Evolutionary conservation across 331 rosid species (phyloP).

Genomic region (Quercus phellos): DNA sequence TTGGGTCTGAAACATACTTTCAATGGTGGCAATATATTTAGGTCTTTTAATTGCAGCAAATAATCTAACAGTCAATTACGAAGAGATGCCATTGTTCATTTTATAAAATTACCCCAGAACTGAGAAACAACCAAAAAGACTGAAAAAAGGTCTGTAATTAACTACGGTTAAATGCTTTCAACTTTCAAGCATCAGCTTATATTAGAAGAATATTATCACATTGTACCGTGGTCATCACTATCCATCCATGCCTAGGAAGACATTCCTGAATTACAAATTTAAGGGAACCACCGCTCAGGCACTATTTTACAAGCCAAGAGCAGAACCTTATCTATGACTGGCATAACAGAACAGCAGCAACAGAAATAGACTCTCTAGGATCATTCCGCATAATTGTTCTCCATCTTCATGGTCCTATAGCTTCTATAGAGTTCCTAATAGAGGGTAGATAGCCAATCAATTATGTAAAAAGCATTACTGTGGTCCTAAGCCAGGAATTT

Average conservation of each 20-base stretch:
- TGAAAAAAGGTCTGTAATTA: not conserved
- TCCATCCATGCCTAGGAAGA: not conserved
- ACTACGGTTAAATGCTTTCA: not conserved
- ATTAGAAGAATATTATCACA: not conserved
- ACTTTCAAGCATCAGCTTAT: not conserved
- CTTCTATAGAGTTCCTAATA: constrained; percentile 5
- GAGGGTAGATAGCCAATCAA: constrained; percentile 10
- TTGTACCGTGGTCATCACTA: not conserved
- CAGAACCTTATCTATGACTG: not conserved
- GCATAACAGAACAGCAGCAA: not conserved
- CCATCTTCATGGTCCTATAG: not conserved
- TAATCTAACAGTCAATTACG: not conserved
- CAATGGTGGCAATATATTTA: too few relatives aligned
- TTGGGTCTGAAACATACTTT: too few relatives aligned
- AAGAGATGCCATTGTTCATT: not conserved
- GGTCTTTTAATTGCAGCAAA: too few relatives aligned
- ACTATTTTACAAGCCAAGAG: not conserved
- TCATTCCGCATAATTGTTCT: not conserved
- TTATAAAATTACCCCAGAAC: not conserved
- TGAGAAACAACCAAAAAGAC: not conserved
- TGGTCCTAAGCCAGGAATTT: not conserved
- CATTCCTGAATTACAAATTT: not conserved
- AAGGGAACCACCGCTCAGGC: not conserved
- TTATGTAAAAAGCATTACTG: not conserved
- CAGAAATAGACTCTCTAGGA: constrained; percentile 2